Percentiles rank a stretch among this genome's conserved stretches.
Evolutionary conservation across 2,329 filamentous ascomycete genomes (phyloP).

Genomic region (Chrysosporium keratinophilum): DNA sequence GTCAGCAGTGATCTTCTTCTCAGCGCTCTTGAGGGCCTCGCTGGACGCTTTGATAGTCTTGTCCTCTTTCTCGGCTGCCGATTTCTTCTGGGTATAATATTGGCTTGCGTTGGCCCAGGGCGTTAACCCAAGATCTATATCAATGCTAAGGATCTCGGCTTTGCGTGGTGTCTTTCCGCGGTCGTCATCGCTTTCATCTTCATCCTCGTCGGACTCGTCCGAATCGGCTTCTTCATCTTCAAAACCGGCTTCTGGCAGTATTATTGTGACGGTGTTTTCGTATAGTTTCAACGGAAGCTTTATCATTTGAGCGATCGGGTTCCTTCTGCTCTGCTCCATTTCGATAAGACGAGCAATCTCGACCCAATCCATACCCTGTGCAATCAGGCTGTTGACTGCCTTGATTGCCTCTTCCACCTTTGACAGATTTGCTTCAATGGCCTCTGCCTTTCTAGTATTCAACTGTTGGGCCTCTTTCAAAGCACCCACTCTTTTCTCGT

Average conservation of each 20-base stretch:
- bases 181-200: conserved; percentile 28
- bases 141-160: conserved; percentile 51
- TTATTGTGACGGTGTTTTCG: conserved; percentile 77
- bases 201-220: conserved; percentile 43
- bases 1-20: conserved; percentile 76
- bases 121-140: conserved; percentile 71
- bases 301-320: conserved; percentile 79
- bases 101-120: conserved; percentile 83
- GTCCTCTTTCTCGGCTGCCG: conserved; percentile 73
- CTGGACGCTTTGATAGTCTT: conserved; percentile 74
- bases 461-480: conserved; percentile 70
- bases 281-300: conserved; percentile 76
- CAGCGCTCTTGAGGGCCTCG: conserved; percentile 76
- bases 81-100: conserved; percentile 83
- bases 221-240: conserved; percentile 34
- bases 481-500: conserved; percentile 72
- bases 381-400: conserved; percentile 82
- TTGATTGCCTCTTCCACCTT: conserved; percentile 86
- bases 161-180: conserved; percentile 19
- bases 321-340: conserved; percentile 67
- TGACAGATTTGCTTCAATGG: conserved; percentile 82
- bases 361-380: conserved; percentile 95
- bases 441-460: conserved; percentile 78
- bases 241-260: conserved; percentile 54
- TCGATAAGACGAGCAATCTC: conserved; percentile 83